Conservation (phyloP, 2,329 filamentous ascomycete genomes). For the Grosmannia clavigera region DNA sequence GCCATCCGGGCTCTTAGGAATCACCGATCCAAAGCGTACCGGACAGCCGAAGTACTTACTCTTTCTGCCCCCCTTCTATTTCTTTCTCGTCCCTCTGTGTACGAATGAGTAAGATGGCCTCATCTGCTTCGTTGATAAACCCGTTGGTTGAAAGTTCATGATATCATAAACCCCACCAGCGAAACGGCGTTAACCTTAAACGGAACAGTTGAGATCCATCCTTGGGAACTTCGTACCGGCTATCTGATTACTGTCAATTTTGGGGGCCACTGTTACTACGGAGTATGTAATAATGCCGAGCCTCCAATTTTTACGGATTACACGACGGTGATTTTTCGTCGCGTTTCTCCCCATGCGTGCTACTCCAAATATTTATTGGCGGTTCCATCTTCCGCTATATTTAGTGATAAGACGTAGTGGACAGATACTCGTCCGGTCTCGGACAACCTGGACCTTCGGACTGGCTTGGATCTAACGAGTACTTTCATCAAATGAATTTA, state of each 20-base stretch:
- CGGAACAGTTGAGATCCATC: not conserved
- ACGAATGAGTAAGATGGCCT: not conserved
- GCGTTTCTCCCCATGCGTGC: too few relatives aligned
- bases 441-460: not conserved
- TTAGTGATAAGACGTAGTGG: not conserved
- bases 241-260: not conserved
- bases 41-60: not conserved
- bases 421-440: not conserved
- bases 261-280: not conserved
- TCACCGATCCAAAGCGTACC: not conserved
- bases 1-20: not conserved
- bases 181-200: not conserved
- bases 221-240: not conserved
- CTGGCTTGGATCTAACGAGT: not conserved
- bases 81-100: not conserved
- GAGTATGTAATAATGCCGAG: too few relatives aligned
- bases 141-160: not conserved
- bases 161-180: not conserved
- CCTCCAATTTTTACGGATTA: too few relatives aligned
- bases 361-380: not conserved
- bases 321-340: too few relatives aligned
- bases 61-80: not conserved
- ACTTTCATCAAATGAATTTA: not conserved
- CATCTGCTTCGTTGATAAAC: not conserved
- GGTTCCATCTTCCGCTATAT: not conserved